Base-by-base conservation (phyloP, 352 stramenopile genomes). In the Phytophthora pseudosyringae region DNA sequence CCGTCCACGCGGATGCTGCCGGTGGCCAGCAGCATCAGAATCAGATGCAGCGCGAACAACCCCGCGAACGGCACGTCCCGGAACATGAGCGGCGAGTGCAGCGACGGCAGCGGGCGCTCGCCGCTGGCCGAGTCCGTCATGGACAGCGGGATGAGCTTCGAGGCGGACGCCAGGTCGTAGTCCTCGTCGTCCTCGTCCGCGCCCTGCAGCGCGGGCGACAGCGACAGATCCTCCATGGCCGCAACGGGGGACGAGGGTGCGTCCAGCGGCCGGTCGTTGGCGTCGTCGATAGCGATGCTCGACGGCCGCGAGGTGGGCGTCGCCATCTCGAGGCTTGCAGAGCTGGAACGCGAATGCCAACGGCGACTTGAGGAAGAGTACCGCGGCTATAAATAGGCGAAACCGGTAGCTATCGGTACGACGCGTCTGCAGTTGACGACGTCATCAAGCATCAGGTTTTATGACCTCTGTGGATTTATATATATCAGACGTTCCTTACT, bases 41-140 rank as follows among this genome's bases (percentile, higher is more conserved):
- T 62, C 33, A 85, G 31, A 66, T 93, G 84, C 44, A 84, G 51
- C 21, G 75, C 57, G 54, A 85, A 93, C 4, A 80, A 29, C 5
- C 53, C 75, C 15, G 78, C 64, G 58, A 88, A 90, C 21, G 73
- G 62, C 7, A 88, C 67, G 63, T 91, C 82, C 12, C 84, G 80
- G 45, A 80, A 88, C 40, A 81, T 84, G 33, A 86, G 73, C 25
- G 82, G 80, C 9, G 70, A 69, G 32, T 88, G 71, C 16, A 91
- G 75, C 53, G 82, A 90, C 36, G 84, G 82, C 53, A 91, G 66
- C 38, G 82, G 82, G 1, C 84, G 85, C 48, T 70, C 56, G 45
- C 81, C 80, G 29, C 69, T 81, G 46, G 70, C 75, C 38, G 76
- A 84, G 73, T 89, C 79, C 12, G 79, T 90, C 77, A 90, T 88